Conservation (phyloP, 1,284 basidiomycete species). For the Malassezia japonica region DNA sequence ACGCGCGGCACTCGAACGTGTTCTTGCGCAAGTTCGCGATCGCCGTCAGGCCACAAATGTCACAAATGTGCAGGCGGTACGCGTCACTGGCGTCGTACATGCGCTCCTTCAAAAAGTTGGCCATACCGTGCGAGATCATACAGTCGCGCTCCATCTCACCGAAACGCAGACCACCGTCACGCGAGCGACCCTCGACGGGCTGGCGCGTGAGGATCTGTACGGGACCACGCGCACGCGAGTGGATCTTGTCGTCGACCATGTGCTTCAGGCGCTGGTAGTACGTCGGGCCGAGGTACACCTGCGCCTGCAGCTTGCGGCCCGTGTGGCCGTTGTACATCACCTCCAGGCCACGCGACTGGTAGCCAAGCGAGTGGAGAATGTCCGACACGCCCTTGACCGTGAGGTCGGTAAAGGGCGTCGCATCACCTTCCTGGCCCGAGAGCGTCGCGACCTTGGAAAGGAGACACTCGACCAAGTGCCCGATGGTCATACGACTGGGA, state of each 20-base stretch:
- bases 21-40: conserved; percentile 45
- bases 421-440: conserved; percentile 91
- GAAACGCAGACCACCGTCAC: conserved; percentile 97
- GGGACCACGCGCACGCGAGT: conserved; percentile 90
- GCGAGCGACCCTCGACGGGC: conserved; percentile 96
- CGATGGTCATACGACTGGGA: conserved; percentile 99
- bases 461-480: conserved; percentile 96
- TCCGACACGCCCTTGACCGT: conserved; percentile 69
- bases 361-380: conserved; percentile 37
- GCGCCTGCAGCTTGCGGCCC: conserved; percentile 89
- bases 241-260: conserved; percentile 99
- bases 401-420: conserved; percentile 94
- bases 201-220: conserved; percentile 96
- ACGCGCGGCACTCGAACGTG: conserved; percentile 44
- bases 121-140: conserved; percentile 99
- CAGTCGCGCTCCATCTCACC: conserved; percentile 99
- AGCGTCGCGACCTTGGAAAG: conserved; percentile 92
- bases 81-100: conserved; percentile 47
- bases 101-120: conserved; percentile 65
- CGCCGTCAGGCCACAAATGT: conserved; percentile 41
- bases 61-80: conserved; percentile 46
- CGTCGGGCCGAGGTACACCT: conserved; percentile 95
- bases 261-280: conserved; percentile 99
- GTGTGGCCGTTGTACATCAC: conserved; percentile 99
- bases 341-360: conserved; percentile 81